Evolutionary conservation across 2,329 filamentous ascomycete species (phyloP).

Genomic region (Penicillium sp.): DNA sequence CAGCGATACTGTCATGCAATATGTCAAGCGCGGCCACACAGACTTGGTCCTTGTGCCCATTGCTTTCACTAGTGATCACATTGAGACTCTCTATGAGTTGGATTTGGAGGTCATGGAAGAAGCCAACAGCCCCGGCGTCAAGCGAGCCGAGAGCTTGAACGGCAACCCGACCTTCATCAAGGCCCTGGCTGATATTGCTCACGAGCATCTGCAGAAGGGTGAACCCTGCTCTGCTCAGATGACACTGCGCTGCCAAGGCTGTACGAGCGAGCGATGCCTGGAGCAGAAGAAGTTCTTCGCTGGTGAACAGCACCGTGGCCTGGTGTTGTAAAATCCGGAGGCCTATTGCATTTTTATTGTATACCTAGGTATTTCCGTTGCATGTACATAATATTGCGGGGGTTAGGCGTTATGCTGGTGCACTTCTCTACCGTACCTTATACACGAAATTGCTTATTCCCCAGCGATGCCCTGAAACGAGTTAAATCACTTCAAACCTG

Average conservation of each 20-base stretch:
- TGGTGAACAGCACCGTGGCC: conserved; percentile 32
- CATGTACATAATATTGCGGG: conserved; percentile 2
- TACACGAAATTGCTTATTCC: not conserved
- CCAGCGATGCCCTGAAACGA: not conserved
- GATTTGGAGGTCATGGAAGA: conserved; percentile 94
- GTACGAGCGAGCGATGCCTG: conserved; percentile 79
- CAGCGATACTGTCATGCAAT: conserved; percentile 76
- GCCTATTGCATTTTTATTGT: not conserved
- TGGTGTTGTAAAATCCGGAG: conserved; percentile 26
- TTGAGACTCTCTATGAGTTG: conserved; percentile 91
- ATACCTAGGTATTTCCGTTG: not conserved
- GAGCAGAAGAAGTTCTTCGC: conserved; percentile 66
- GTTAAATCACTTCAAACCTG: not conserved
- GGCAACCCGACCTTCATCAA: conserved; percentile 85
- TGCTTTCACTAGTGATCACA: conserved; percentile 98
- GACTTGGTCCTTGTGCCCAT: conserved; percentile 90
- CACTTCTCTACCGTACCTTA: not conserved
- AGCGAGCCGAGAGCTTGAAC: conserved; percentile 87
- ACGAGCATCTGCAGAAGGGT: conserved; percentile 67
- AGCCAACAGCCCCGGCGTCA: conserved; percentile 68
- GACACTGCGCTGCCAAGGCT: conserved; percentile 85
- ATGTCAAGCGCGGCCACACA: conserved; percentile 84
- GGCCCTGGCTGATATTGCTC: conserved; percentile 81
- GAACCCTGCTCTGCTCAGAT: conserved; percentile 75
- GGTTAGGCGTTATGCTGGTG: not conserved